Base-by-base conservation (phyloP, 2,329 filamentous ascomycete species). In the Colletotrichum phormii region DNA sequence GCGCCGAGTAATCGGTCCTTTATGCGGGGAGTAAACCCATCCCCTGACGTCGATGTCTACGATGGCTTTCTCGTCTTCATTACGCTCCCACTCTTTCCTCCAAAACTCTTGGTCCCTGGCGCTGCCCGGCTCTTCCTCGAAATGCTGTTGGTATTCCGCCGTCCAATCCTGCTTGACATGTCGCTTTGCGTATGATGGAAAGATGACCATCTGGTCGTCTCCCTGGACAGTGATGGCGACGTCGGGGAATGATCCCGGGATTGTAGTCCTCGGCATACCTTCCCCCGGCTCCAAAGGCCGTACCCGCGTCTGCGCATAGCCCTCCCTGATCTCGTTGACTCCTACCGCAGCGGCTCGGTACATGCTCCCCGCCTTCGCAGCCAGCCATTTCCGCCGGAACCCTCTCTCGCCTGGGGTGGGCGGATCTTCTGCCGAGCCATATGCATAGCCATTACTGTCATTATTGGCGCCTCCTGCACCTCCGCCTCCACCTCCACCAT, bases 41-140 rank as follows among this genome's bases (percentile, higher is more conserved):
- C 97, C 97, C 76, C 96, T 89, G 29, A 99, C 94, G 80, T 99
- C 96, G 6, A 98, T 94, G 79, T 98, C 96, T 1, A 98, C 94
- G 4, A 98, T 86, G 0, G 95, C 95, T 80, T 93, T 93, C 78
- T 95, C 92, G 72, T 96, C 92, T 80, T 97, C 93, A 65, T 92
- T 89, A 73, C 89, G 89, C 70, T 95, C 91, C 93, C 94, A 97
- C 78, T 96, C 91, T 67, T 90, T 86, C 54, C 89, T 89, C 92
- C 93, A 96, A 80, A 93, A 95, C 51, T 95, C 91, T 57, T 91
- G 89, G 75, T 95, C 91, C 57, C 86, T 87, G 37, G 89, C 84
- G 1, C 83, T 82, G 29, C 83, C 82, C 18, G 81, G 75, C 33
- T 78, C 69, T 73, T 82, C 77, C 74, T 84, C 79, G 68, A 83